Conservation (phyloP, 129 eudicot genomes). For the Flaveria brownii region DNA sequence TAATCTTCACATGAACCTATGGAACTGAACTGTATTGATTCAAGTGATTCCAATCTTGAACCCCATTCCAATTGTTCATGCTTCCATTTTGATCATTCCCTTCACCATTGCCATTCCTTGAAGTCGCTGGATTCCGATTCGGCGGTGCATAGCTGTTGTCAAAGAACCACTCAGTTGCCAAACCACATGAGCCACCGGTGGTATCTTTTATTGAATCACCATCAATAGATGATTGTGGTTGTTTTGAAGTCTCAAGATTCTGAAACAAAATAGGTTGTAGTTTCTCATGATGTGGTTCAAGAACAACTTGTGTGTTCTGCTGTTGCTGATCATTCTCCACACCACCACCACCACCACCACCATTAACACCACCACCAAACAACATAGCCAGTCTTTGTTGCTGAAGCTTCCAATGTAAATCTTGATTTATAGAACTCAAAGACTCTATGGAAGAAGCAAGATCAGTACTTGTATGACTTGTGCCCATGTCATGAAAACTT, state of each 20-base stretch:
- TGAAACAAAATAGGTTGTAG: constrained; percentile 69
- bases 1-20: constrained; percentile 25
- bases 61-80: constrained; percentile 47
- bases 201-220: constrained; percentile 39
- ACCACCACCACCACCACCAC: constrained; percentile 35
- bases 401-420: constrained; percentile 89
- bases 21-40: constrained; percentile 44
- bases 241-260: constrained; percentile 59
- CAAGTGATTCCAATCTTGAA: constrained; percentile 61
- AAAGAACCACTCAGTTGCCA: constrained; percentile 65
- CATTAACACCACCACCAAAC: constrained; percentile 47
- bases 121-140: constrained; percentile 31
- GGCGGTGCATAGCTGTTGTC: constrained; percentile 40
- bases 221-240: constrained; percentile 17
- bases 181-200: constrained; percentile 10
- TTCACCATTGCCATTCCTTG: constrained; percentile 33
- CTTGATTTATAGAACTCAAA: constrained; percentile 81
- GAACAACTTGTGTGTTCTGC: constrained; percentile 17
- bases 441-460: constrained; percentile 79
- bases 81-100: constrained; percentile 46
- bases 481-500: constrained; percentile 47
- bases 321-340: constrained; percentile 30
- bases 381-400: constrained; percentile 71
- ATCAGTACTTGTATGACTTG: constrained; percentile 18
- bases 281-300: constrained; percentile 35